A percentile compares a stretch with the other conserved stretches of the same genome.
phyloP scores from a whole-genome alignment of 768 basidiomycete species.

The Gymnopilus junonius region DNA sequence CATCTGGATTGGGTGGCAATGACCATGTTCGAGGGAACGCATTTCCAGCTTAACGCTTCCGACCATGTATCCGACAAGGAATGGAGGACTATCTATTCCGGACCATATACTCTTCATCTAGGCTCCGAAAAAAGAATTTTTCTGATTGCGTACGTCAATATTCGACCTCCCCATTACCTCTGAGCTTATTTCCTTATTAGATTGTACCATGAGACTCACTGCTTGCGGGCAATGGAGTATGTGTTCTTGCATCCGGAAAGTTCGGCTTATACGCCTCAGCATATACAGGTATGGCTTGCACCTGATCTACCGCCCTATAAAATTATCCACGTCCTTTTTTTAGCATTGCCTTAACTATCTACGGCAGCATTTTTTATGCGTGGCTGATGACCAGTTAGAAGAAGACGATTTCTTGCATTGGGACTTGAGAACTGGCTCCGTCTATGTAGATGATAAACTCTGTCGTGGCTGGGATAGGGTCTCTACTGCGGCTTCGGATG shows the following conservation, averaged over 20 bases:
- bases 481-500: background rate
- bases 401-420: background rate
- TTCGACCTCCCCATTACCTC: background rate
- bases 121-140: slow-evolving; percentile 7
- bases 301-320: background rate
- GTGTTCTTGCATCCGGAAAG: slow-evolving; percentile 5
- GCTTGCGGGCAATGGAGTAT: slow-evolving; percentile 11
- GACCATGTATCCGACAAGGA: background rate
- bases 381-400: slow-evolving; percentile 7
- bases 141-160: slow-evolving; percentile 10
- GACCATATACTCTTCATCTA: slow-evolving; percentile 8
- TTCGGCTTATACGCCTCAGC: slow-evolving; percentile 1
- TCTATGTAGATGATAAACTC: background rate
- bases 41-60: slow-evolving; percentile 10
- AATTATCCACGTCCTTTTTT: background rate
- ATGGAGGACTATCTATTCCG: slow-evolving; percentile 13
- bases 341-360: slow-evolving; percentile 14
- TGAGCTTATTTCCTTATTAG: background rate
- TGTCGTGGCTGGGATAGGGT: background rate
- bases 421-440: background rate
- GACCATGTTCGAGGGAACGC: slow-evolving; percentile 8
- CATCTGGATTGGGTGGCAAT: slow-evolving; percentile 4
- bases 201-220: slow-evolving; percentile 10
- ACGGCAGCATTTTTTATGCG: slow-evolving; percentile 10
- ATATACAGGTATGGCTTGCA: slow-evolving; percentile 7